Evolutionary conservation across 345 rosid species (phyloP).

Genomic region (Cochlearia excelsa): DNA sequence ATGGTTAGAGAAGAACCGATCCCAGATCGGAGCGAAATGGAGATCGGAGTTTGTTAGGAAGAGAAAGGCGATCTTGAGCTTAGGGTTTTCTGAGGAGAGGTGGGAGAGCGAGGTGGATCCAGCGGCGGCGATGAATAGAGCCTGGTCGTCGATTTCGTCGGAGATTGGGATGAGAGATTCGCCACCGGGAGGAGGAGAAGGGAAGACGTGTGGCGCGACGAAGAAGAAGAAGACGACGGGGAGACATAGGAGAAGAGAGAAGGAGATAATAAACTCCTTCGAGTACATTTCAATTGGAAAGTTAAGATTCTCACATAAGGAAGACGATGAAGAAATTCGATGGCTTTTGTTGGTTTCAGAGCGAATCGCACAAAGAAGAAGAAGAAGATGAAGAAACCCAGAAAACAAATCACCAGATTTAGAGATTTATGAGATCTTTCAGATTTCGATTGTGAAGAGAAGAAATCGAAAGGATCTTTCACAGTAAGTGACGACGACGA

Average conservation of each 20-base stretch:
- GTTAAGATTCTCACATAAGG: background rate
- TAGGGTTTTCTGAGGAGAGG: slow-evolving; percentile 56
- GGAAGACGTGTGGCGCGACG: slow-evolving; percentile 47
- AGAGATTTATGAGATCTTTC: background rate
- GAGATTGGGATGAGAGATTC: slow-evolving; percentile 58
- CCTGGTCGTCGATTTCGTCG: slow-evolving; percentile 74
- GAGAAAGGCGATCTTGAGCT: slow-evolving; percentile 79
- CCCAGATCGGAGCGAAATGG: slow-evolving; percentile 79
- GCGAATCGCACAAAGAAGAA: slow-evolving; percentile 20
- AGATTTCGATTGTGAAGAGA: slow-evolving; percentile 2
- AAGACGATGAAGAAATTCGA: background rate
- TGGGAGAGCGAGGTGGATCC: slow-evolving; percentile 48
- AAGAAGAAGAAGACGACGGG: slow-evolving; percentile 53
- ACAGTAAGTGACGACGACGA: slow-evolving; percentile 30
- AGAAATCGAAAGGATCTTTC: background rate
- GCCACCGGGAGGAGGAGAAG: slow-evolving; percentile 48
- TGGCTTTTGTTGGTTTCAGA: slow-evolving; percentile 5
- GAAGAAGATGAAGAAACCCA: slow-evolving; percentile 19
- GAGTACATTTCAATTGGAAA: slow-evolving; percentile 45
- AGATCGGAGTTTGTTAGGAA: slow-evolving; percentile 93
- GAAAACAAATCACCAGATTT: background rate
- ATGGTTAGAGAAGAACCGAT: slow-evolving; percentile 50
- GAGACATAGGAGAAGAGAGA: slow-evolving; percentile 49
- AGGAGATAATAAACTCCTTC: slow-evolving; percentile 45
- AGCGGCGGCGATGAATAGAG: slow-evolving; percentile 59